Conservation (phyloP, 2,329 filamentous ascomycete species). For the Pyricularia sp. region DNA sequence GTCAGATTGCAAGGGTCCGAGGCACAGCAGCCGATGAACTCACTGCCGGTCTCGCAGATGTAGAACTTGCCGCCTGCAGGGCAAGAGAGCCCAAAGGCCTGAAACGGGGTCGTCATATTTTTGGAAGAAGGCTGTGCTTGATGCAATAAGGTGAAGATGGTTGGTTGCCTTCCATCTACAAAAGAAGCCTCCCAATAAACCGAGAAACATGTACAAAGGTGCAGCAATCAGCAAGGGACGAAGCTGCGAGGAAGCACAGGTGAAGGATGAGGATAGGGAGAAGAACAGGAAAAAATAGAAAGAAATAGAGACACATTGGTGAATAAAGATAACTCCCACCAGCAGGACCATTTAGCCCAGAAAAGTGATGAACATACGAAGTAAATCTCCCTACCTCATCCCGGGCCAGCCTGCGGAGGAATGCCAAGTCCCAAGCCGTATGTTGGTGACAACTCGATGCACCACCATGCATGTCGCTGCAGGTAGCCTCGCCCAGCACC, state of each 20-base stretch:
- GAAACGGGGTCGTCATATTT: background rate
- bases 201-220: background rate
- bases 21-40: constrained; percentile 27
- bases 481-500: background rate
- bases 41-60: constrained; percentile 16
- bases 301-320: background rate
- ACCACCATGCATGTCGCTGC: background rate
- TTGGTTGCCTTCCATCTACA: background rate
- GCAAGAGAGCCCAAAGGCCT: constrained; percentile 17
- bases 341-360: background rate
- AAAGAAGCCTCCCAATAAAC: background rate
- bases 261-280: background rate
- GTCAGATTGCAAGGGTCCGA: constrained; percentile 22
- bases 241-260: background rate
- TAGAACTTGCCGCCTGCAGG: constrained; percentile 20
- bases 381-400: background rate
- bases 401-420: background rate
- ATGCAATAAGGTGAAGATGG: background rate
- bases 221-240: background rate
- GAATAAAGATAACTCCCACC: background rate
- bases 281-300: background rate
- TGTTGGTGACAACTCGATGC: background rate
- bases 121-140: background rate
- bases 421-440: background rate
- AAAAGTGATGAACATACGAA: background rate